These are phyloP conservation scores for Sarocladium oryzae DNA, from an alignment of 2,329 filamentous ascomycete species.

Conservation along the genomic window DNA sequence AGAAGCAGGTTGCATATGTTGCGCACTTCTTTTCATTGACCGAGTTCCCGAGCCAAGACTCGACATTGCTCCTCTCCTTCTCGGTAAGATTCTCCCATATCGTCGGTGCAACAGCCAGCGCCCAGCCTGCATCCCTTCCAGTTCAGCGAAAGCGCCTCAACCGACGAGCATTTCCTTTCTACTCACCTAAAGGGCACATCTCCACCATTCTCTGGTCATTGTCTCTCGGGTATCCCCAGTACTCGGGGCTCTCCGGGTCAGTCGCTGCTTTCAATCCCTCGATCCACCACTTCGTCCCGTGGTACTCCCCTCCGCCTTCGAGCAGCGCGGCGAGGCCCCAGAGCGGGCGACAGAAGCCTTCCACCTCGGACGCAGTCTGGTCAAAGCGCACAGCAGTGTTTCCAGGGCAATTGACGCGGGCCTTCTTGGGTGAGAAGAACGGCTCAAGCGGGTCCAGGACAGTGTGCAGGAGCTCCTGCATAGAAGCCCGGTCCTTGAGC, in stretches of 20 bases:
- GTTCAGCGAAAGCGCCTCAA: neutral
- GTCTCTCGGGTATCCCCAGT: slow-evolving; percentile 70
- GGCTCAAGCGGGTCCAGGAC: slow-evolving; percentile 65
- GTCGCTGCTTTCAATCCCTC: slow-evolving; percentile 66
- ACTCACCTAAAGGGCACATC: slow-evolving; percentile 64
- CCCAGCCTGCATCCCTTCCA: slow-evolving; percentile 43
- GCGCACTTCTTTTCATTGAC: slow-evolving; percentile 69
- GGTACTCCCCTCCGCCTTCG: slow-evolving; percentile 60
- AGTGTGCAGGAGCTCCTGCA: slow-evolving; percentile 55
- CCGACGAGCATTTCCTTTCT: neutral
- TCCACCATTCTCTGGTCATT: slow-evolving; percentile 81
- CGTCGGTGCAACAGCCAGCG: slow-evolving; percentile 60
- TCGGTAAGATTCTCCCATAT: slow-evolving; percentile 62
- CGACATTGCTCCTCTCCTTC: slow-evolving; percentile 58
- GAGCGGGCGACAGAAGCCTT: slow-evolving; percentile 67
- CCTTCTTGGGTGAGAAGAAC: slow-evolving; percentile 62
- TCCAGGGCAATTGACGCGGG: slow-evolving; percentile 60
- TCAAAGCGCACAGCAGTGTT: slow-evolving; percentile 72
- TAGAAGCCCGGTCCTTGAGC: slow-evolving; percentile 44
- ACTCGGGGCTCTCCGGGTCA: slow-evolving; percentile 62
- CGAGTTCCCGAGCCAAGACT: slow-evolving; percentile 64
- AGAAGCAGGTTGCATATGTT: neutral
- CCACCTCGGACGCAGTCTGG: slow-evolving; percentile 68
- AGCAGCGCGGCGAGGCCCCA: slow-evolving; percentile 69
- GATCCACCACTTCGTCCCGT: slow-evolving; percentile 55